Percentiles rank a stretch among this genome's conserved stretches.
phyloP scores from a whole-genome alignment of 1,139 yeast species.

The Suhomyces bokatorum region DNA sequence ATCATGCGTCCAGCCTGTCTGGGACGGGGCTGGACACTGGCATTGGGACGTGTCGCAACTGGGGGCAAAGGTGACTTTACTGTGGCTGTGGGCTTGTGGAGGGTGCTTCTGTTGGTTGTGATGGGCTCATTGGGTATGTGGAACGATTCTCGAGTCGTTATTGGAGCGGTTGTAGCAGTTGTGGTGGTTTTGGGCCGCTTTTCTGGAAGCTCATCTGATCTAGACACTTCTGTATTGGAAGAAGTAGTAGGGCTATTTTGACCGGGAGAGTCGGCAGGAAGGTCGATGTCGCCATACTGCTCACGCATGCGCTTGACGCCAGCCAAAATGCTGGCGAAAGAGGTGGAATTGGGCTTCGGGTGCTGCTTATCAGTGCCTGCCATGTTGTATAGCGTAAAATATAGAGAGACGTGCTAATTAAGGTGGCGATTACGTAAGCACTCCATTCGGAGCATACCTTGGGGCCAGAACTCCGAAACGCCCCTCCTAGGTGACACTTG shows the following conservation, averaged over 20 bases:
- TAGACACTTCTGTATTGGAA: neutral
- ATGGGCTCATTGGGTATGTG: neutral
- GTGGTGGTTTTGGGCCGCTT: neutral
- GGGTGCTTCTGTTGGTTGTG: neutral
- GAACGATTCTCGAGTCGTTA: neutral
- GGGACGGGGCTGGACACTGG: neutral
- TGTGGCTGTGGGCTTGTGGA: constrained; percentile 5
- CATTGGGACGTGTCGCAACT: neutral
- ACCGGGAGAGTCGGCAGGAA: neutral
- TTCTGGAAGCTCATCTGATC: neutral
- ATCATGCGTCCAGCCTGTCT: constrained; percentile 11
- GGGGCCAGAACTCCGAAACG: neutral
- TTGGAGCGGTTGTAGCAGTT: neutral
- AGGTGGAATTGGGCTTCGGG: constrained; percentile 44
- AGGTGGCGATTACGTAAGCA: neutral
- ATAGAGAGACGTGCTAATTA: neutral
- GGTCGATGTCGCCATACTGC: constrained; percentile 21
- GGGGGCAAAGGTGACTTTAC: constrained; percentile 1
- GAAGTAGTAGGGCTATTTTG: neutral
- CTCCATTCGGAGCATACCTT: too few species aligned
- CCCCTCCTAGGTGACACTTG: too few species aligned
- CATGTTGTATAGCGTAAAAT: neutral
- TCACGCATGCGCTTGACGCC: constrained; percentile 57
- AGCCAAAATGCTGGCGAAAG: constrained; percentile 64
- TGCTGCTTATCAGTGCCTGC: neutral